A percentile compares a stretch with the other conserved stretches of the same genome.
Evolutionary conservation across 2,329 filamentous ascomycete genomes (phyloP).

Genomic region (Fusarium keratoplasticum): DNA sequence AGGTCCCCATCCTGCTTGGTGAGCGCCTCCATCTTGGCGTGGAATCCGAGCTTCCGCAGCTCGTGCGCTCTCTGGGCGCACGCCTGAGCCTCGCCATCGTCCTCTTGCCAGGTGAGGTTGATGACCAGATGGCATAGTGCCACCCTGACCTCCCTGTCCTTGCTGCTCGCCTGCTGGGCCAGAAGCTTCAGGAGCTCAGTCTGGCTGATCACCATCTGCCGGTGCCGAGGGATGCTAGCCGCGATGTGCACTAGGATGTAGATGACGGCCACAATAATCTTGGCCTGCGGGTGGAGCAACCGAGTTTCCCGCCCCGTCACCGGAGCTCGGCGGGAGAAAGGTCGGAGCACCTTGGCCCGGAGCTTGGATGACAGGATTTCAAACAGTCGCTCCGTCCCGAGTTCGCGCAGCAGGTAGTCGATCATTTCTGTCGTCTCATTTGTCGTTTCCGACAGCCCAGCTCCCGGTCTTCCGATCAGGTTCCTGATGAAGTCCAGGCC

Average conservation of each 20-base stretch:
- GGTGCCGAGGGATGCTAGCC: constrained; percentile 81
- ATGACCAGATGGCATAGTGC: constrained; percentile 86
- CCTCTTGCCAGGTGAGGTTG: constrained; percentile 88
- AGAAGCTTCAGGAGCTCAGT: constrained; percentile 79
- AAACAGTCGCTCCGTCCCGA: constrained; percentile 84
- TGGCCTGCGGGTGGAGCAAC: constrained; percentile 68
- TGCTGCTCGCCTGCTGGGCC: constrained; percentile 78
- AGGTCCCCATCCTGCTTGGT: constrained; percentile 76
- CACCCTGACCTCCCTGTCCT: constrained; percentile 78
- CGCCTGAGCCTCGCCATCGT: constrained; percentile 72
- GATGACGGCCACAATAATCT: constrained; percentile 82
- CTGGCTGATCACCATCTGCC: constrained; percentile 81
- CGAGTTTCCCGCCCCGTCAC: constrained; percentile 55
- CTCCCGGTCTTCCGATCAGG: constrained; percentile 74
- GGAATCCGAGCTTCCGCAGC: constrained; percentile 78
- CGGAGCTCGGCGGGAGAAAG: constrained; percentile 59
- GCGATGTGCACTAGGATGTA: constrained; percentile 91
- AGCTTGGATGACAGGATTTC: constrained; percentile 85
- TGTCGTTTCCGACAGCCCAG: constrained; percentile 61
- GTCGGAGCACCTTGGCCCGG: constrained; percentile 68
- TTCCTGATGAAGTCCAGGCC: constrained; percentile 91
- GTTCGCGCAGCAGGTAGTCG: constrained; percentile 80
- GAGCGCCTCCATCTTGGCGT: constrained; percentile 72
- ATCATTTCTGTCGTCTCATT: constrained; percentile 78
- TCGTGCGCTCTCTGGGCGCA: constrained; percentile 75